A percentile compares a stretch with the other conserved stretches of the same genome.
Conservation (phyloP, 495 filamentous ascomycete genomes). For the Aspergillus cristatus region DNA sequence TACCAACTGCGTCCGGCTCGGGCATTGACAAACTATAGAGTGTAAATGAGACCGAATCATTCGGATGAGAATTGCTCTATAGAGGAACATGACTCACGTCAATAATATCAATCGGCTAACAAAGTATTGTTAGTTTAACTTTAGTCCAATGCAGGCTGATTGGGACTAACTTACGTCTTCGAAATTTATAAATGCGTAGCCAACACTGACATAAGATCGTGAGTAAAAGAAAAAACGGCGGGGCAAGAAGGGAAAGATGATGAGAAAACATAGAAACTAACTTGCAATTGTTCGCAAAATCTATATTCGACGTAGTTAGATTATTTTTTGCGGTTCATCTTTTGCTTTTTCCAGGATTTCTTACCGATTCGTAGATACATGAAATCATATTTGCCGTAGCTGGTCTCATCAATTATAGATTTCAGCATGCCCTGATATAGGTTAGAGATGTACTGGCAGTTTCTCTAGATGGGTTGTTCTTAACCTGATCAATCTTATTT, state of each 20-base stretch:
- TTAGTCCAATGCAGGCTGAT: neutral
- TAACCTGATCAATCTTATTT: slow-evolving; percentile 75
- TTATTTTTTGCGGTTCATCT: neutral
- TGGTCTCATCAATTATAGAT: slow-evolving; percentile 66
- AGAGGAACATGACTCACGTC: slow-evolving; percentile 49
- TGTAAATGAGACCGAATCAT: slow-evolving; percentile 14
- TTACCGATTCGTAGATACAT: slow-evolving; percentile 84
- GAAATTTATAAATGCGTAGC: slow-evolving; percentile 98
- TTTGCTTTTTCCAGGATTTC: slow-evolving; percentile 2
- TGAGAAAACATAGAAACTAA: slow-evolving; percentile 36
- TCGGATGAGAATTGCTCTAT: no score
- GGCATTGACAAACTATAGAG: slow-evolving; percentile 59
- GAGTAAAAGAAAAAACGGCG: no score
- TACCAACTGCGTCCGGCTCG: slow-evolving; percentile 65
- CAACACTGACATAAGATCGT: slow-evolving; percentile 56
- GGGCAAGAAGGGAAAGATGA: neutral
- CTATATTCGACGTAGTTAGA: slow-evolving; percentile 22
- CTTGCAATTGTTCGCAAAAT: slow-evolving; percentile 87
- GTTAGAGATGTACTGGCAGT: no score
- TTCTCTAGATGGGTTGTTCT: no score
- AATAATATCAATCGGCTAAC: slow-evolving; percentile 62
- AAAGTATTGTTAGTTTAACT: slow-evolving; percentile 17
- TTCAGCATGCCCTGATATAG: slow-evolving; percentile 53
- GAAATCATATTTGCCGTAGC: slow-evolving; percentile 80
- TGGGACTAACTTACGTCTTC: slow-evolving; percentile 49